Base-by-base conservation (phyloP, 768 basidiomycete genomes). In the Piloderma croceum region DNA sequence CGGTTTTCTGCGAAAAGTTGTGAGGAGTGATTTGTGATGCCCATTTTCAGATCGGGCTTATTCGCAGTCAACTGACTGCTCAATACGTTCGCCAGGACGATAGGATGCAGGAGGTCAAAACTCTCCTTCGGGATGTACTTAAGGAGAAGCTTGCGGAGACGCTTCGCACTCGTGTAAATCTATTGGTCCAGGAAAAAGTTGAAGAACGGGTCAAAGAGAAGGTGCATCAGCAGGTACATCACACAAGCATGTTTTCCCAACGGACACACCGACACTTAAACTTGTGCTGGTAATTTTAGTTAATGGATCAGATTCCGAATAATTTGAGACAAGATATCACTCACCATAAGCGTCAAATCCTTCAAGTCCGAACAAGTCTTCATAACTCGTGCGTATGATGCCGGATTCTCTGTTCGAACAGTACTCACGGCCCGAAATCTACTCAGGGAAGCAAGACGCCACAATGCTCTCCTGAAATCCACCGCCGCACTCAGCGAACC, bases 361-460 rank as follows among this genome's bases (percentile, higher is more conserved):
- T 64, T 3, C 63, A 72, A 47, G 62, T 73, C 9, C 68, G 69
- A 39, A 59, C 63, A 24, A 61, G 62, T 22, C 56, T 76, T 38
- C 62, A 64, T 45, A 75, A 76, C 51, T 67, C 68, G 76, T 77
- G 50, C 42, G 71, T 59, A 6, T 38, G 11, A 22, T 35, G n/a
- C n/a, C n/a, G n/a, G n/a, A n/a, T n/a, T n/a, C n/a, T n/a, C n/a
- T n/a, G n/a, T n/a, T n/a, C n/a, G n/a, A n/a, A n/a, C n/a, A n/a
- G n/a, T n/a, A n/a, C n/a, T n/a, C n/a, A n/a, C n/a, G n/a, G n/a
- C n/a, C n/a, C n/a, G n/a, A n/a, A n/a, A n/a, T 49, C 33, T 42
- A 31, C 22, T 15, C 45, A 76, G 73, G 5, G 71, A 78, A 55
- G 71, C 73, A 9, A 64, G 73, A 23, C 62, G 67, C 32, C 58